Conservation (phyloP, 805 yeast genomes). For the Yamadazyma nakazawae region DNA sequence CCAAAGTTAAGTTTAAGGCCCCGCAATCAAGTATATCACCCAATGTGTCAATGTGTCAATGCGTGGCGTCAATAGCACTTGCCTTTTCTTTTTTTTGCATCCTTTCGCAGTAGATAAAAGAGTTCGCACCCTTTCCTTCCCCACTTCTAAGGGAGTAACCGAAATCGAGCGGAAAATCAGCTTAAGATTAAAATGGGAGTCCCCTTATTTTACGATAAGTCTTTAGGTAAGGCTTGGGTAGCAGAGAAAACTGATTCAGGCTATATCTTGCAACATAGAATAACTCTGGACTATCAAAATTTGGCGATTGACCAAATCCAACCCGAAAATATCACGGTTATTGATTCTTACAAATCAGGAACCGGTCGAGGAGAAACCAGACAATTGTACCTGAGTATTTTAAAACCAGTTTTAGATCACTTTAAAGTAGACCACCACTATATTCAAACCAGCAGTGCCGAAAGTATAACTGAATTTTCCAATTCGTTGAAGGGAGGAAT, state of each 20-base stretch:
- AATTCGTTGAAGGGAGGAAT: slow-evolving; percentile 16
- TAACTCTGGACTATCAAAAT: not conserved
- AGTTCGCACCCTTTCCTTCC: not conserved
- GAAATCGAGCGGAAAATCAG: not conserved
- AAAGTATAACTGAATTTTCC: slow-evolving; percentile 43
- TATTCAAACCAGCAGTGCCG: slow-evolving; percentile 38
- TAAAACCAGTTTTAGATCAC: slow-evolving; percentile 46
- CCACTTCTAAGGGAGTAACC: no score
- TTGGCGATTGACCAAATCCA: not conserved
- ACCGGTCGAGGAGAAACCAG: slow-evolving; percentile 29
- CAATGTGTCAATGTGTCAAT: slow-evolving; percentile 1
- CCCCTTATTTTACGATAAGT: slow-evolving; percentile 1
- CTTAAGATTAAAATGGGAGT: not conserved
- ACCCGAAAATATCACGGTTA: slow-evolving; percentile 17
- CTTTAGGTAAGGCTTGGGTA: not conserved
- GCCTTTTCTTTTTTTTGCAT: not conserved
- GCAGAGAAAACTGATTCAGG: slow-evolving; percentile 6
- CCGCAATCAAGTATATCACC: not conserved
- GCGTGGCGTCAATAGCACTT: no score
- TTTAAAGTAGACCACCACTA: slow-evolving; percentile 38
- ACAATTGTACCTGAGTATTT: slow-evolving; percentile 39
- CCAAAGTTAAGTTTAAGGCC: not conserved
- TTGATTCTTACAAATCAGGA: slow-evolving; percentile 54
- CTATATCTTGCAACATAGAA: not conserved
- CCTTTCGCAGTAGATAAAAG: not conserved